Conservation (phyloP, 768 basidiomycete species). For the Amanita exitialis region DNA sequence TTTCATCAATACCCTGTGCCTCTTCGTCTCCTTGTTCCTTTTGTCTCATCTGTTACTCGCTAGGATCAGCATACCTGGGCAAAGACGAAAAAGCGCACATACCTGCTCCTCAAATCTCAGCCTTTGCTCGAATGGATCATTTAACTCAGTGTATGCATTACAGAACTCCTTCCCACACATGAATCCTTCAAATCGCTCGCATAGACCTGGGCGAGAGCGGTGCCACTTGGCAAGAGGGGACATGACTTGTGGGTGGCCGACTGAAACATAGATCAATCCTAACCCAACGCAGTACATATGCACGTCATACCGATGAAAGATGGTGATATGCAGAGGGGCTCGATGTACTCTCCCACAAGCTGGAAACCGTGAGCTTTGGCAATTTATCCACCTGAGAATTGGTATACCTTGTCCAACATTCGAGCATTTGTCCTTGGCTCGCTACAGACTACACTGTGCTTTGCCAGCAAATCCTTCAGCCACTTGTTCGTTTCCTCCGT, state of each 20-base stretch:
- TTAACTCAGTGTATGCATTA: slow-evolving; percentile 99
- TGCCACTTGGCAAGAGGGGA: slow-evolving; percentile 99
- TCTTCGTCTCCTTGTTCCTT: slow-evolving; percentile 98
- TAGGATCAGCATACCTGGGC: background rate
- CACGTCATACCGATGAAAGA: slow-evolving; percentile 73
- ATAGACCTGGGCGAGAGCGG: slow-evolving; percentile 91
- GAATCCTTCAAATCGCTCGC: slow-evolving; percentile 98
- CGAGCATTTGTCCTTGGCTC: slow-evolving; percentile 94
- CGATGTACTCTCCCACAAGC: slow-evolving; percentile 98
- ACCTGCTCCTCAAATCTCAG: slow-evolving; percentile 94
- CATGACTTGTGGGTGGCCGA: slow-evolving; percentile 99
- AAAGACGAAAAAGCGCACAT: slow-evolving; percentile 5
- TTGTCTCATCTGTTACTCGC: slow-evolving; percentile 50
- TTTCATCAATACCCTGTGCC: slow-evolving; percentile 95
- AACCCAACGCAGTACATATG: background rate
- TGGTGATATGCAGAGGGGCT: slow-evolving; percentile 92
- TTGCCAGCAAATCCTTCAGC: slow-evolving; percentile 71
- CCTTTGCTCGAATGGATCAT: slow-evolving; percentile 96
- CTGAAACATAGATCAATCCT: slow-evolving; percentile 24
- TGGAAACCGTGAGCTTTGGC: slow-evolving; percentile 15
- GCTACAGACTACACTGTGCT: slow-evolving; percentile 95
- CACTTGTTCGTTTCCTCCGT: slow-evolving; percentile 84
- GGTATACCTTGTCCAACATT: slow-evolving; percentile 78
- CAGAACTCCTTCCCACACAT: slow-evolving; percentile 97
- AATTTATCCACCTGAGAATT: slow-evolving; percentile 1